phyloP scores from a whole-genome alignment of 495 filamentous ascomycete species.

The Patellaria atrata region DNA sequence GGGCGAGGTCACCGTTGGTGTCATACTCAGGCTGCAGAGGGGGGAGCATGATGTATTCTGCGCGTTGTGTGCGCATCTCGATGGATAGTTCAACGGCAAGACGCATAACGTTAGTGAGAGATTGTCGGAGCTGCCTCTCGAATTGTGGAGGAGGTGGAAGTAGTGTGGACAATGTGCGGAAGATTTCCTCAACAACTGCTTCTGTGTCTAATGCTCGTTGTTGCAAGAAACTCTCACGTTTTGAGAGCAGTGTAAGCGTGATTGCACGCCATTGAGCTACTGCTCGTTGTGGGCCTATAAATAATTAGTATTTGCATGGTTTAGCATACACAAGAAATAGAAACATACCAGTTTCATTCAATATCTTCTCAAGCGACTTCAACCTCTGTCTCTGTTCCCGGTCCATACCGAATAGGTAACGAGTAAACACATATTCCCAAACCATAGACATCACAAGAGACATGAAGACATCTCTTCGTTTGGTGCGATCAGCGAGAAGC shows the following conservation, averaged over 20 bases:
- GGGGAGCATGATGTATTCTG: constrained; percentile 94
- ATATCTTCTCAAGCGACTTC: constrained; percentile 78
- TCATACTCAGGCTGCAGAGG: constrained; percentile 93
- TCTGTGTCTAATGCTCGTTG: constrained; percentile 78
- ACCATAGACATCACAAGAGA: constrained; percentile 95
- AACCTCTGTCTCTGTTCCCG: constrained; percentile 93
- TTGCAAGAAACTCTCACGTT: constrained; percentile 52
- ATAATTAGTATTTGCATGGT: constrained; percentile 3
- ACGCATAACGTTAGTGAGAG: constrained; percentile 67
- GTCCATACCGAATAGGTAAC: constrained; percentile 97
- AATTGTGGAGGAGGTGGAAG: constrained; percentile 69
- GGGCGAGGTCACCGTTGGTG: constrained; percentile 71
- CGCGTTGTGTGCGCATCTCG: constrained; percentile 91
- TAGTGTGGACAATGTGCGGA: constrained; percentile 58
- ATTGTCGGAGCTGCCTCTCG: constrained; percentile 56
- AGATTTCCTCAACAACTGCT: constrained; percentile 74
- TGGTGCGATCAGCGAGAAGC: constrained; percentile 73
- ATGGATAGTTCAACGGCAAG: constrained; percentile 76
- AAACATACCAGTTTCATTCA: constrained; percentile 67
- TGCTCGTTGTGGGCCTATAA: constrained; percentile 44
- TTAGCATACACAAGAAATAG: neutral
- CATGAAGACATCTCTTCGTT: constrained; percentile 86
- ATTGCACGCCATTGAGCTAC: constrained; percentile 94
- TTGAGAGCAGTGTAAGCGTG: constrained; percentile 74
- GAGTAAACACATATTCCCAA: constrained; percentile 94